These are phyloP conservation scores for Debaryomyces maramus DNA, from an alignment of 805 yeast species.

Conservation along the genomic window DNA sequence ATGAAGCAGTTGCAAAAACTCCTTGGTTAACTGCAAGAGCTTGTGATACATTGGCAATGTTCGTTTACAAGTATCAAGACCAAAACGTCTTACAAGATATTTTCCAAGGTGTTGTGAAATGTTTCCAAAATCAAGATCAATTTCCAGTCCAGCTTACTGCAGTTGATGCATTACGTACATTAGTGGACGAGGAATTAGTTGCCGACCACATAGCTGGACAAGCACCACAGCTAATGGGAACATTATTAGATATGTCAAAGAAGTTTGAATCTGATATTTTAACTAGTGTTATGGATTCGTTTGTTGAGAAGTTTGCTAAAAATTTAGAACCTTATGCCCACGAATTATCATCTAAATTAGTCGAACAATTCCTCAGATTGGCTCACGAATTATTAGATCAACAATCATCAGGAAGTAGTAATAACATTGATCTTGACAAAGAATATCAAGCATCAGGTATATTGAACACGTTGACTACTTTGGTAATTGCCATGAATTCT, in stretches of 20 bases:
- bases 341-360: constrained; percentile 50
- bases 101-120: constrained; percentile 40
- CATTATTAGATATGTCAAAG: constrained; percentile 45
- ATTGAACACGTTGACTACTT: constrained; percentile 41
- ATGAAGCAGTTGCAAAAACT: constrained; percentile 24
- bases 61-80: constrained; percentile 35
- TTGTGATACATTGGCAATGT: constrained; percentile 46
- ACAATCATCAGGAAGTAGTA: constrained; percentile 15
- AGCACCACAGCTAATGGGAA: constrained; percentile 47
- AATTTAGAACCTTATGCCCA: constrained; percentile 44
- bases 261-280: constrained; percentile 43
- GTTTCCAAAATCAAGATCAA: constrained; percentile 43
- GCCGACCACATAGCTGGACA: constrained; percentile 43
- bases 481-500: constrained; percentile 42
- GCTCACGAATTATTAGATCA: constrained; percentile 55
- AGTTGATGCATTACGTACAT: constrained; percentile 51
- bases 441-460: constrained; percentile 47
- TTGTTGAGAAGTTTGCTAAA: constrained; percentile 43
- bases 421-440: constrained; percentile 31
- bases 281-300: constrained; percentile 46
- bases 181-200: constrained; percentile 46
- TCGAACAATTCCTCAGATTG: constrained; percentile 70
- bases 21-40: constrained; percentile 49
- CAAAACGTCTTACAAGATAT: constrained; percentile 37
- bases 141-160: constrained; percentile 53